Evolutionary conservation across 345 rosid genomes (phyloP), one percentile per base, ranked within the genome.

Genomic region (Acer yangbiense): DNA sequence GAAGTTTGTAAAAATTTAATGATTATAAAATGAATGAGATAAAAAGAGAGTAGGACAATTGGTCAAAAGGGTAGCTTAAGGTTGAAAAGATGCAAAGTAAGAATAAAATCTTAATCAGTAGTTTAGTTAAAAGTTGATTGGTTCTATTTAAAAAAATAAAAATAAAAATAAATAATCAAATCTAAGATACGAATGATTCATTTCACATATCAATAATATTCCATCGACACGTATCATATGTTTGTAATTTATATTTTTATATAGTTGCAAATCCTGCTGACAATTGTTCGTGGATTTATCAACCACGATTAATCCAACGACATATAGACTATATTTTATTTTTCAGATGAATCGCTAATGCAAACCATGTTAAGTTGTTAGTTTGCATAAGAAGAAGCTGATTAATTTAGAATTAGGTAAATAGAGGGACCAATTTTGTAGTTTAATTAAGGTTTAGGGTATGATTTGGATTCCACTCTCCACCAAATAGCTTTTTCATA

Each of bases 391-490:
- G 67, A 54, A n/a, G 67, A 66, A 62, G 65, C 69, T 21, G 64
- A 63, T 29, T 29, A 79, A 73, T 9, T 43, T 41, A 29, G 32
- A 13, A 6, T 70, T 66, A 7, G 70, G 41, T n/a, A n/a, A 52
- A 46, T 10, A 39, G 8, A 64, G 0, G 27, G 20, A 4, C 50
- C 11, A n/a, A 25, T 44, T 62, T 61, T 39, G 55, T 39, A 74
- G 44, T 21, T 72, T 70, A 73, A 70, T 71, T 65, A 77, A 82
- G 65, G 64, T 66, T 82, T 61, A 71, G 75, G 65, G n/a, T 62
- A 80, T 76, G 87, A 80, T 80, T 69, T 80, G 86, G 86, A 84
- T 84, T 86, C 87, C 85, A 75, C 78, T 65, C 75, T 83, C 2
- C 7, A 68, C 79, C 79, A 61, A 78, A 54, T 32, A 62, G 25